phyloP scores from a whole-genome alignment of 352 stramenopile genomes.

The Phytophthora fragariaefolia region DNA sequence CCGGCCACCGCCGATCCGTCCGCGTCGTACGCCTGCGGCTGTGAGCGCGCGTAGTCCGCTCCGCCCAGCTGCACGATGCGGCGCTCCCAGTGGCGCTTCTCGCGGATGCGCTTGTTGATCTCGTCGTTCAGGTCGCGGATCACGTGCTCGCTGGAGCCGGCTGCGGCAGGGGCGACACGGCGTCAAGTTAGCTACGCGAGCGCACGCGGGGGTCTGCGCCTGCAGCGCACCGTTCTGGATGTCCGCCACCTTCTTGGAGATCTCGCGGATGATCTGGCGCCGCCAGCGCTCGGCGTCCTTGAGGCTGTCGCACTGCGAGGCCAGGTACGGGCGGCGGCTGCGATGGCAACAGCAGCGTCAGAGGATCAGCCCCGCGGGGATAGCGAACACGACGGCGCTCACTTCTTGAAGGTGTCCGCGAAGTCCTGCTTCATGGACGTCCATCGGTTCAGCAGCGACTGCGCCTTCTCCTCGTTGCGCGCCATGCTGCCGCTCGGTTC shows the following conservation, averaged over 20 bases:
- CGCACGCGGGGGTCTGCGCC: too few relatives aligned
- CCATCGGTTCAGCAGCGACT: constrained; percentile 99
- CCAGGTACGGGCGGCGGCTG: constrained; percentile 92
- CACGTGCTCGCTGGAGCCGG: constrained; percentile 94
- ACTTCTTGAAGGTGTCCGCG: constrained; percentile 85
- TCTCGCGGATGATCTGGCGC: constrained; percentile 95
- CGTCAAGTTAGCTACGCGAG: too few relatives aligned
- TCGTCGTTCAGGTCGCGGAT: constrained; percentile 98
- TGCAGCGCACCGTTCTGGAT: constrained; percentile 93
- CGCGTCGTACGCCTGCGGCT: constrained; percentile 80
- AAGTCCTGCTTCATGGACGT: constrained; percentile 96
- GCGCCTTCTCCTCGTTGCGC: constrained; percentile 98
- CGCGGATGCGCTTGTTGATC: constrained; percentile 98
- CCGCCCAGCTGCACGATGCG: constrained; percentile 92
- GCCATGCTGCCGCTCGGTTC: constrained; percentile 90
- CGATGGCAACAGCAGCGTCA: constrained; percentile 2
- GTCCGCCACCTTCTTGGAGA: constrained; percentile 94
- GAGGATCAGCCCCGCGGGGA: too few relatives aligned
- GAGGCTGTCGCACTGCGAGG: constrained; percentile 94
- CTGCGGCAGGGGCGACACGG: constrained; percentile 35
- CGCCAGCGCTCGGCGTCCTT: constrained; percentile 94
- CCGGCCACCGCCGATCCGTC: constrained; percentile 77
- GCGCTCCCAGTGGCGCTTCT: constrained; percentile 92
- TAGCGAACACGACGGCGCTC: constrained; percentile 20
- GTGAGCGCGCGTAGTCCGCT: constrained; percentile 85